phyloP scores from a whole-genome alignment of 768 basidiomycete species.

The Suillus paluster region DNA sequence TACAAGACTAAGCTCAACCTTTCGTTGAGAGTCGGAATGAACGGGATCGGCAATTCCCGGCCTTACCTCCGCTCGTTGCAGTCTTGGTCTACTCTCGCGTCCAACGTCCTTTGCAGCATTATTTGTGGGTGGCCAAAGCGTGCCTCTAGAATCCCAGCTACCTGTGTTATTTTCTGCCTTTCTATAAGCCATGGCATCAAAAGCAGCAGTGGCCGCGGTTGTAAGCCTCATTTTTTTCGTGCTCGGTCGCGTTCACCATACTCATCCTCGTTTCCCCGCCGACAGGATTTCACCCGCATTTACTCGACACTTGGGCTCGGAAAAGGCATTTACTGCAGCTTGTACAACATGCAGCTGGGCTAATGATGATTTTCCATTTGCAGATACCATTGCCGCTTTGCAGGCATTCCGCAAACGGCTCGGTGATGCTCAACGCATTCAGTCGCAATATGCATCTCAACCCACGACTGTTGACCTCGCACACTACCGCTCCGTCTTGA shows the following conservation, averaged over 20 bases:
- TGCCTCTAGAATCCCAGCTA: slow-evolving; percentile 3
- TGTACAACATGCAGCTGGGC: background rate
- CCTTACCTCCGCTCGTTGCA: slow-evolving; percentile 15
- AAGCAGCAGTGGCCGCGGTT: slow-evolving; percentile 71
- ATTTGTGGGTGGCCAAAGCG: slow-evolving; percentile 1
- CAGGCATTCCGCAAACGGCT: slow-evolving; percentile 98
- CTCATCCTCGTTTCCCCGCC: slow-evolving; percentile 17
- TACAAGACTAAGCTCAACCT: too few relatives aligned
- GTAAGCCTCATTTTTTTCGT: slow-evolving; percentile 40
- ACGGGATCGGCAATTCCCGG: slow-evolving; percentile 34
- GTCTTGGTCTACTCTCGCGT: slow-evolving; percentile 16
- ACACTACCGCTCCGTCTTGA: slow-evolving; percentile 89
- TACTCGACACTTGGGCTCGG: slow-evolving; percentile 84
- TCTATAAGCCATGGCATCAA: slow-evolving; percentile 63
- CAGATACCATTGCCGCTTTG: slow-evolving; percentile 89
- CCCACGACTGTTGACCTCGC: slow-evolving; percentile 87
- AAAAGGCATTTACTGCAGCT: slow-evolving; percentile 61
- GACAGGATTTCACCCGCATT: slow-evolving; percentile 82
- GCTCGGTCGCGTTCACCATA: background rate
- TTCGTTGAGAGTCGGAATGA: slow-evolving; percentile 22
- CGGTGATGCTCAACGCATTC: slow-evolving; percentile 80
- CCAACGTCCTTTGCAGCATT: slow-evolving; percentile 15
- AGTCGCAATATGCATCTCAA: slow-evolving; percentile 63
- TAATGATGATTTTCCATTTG: background rate
- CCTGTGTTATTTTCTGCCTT: slow-evolving; percentile 10